Conservation (phyloP, 768 basidiomycete species). For the Leccinellum albellum region DNA sequence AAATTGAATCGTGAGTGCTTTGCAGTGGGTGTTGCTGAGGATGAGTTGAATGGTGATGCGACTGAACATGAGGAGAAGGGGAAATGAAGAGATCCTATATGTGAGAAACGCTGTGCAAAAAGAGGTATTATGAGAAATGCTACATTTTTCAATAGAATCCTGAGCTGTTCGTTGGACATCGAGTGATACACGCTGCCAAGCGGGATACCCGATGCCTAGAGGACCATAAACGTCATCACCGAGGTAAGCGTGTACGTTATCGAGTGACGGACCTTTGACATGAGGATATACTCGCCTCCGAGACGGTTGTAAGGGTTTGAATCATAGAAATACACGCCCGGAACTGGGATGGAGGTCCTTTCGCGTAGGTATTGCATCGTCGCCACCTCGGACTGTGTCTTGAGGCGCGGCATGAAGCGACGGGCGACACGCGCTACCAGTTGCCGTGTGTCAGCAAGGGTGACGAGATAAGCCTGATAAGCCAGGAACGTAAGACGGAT, state of each 20-base stretch:
- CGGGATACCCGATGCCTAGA: conserved; percentile 70
- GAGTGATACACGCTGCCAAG: conserved; percentile 69
- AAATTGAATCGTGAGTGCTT: conserved; percentile 14
- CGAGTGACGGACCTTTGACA: conserved; percentile 65
- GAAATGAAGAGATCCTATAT: conserved; percentile 72
- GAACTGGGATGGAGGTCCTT: conserved; percentile 69
- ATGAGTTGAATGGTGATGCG: conserved; percentile 19
- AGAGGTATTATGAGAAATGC: conserved; percentile 67
- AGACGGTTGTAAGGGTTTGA: conserved; percentile 81
- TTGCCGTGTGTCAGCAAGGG: conserved; percentile 55
- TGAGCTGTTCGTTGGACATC: conserved; percentile 60
- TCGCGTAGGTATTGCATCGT: conserved; percentile 78
- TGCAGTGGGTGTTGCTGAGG: conserved; percentile 28
- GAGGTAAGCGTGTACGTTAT: background rate
- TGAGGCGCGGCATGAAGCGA: conserved; percentile 81
- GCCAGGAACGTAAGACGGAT: conserved; percentile 5
- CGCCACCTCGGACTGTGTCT: conserved; percentile 84
- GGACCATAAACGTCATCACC: conserved; percentile 1
- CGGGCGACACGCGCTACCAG: conserved; percentile 79
- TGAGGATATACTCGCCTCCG: conserved; percentile 81
- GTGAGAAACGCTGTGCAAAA: conserved; percentile 71
- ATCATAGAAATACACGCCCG: conserved; percentile 72
- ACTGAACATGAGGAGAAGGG: conserved; percentile 5
- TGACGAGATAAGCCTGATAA: conserved; percentile 70
- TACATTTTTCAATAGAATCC: conserved; percentile 62